Percentiles rank a stretch among this genome's conserved stretches.
These are phyloP conservation scores for Cercophora scortea DNA, from an alignment of 495 filamentous ascomycete genomes.

Conservation along the genomic window DNA sequence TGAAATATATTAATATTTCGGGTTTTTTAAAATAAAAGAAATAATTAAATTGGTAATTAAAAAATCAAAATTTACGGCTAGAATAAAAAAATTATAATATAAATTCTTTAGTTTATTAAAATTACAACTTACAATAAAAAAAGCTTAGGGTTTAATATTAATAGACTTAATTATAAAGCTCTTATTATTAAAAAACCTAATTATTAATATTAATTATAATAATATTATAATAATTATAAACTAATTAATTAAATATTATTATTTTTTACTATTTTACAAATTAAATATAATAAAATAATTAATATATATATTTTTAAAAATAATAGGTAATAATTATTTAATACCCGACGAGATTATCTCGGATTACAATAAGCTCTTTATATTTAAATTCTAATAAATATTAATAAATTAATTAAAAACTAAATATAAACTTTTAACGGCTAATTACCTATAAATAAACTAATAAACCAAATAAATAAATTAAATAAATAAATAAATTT, in stretches of 20 bases:
- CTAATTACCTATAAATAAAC: background rate
- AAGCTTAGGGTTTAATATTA: too few species aligned
- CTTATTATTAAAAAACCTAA: too few species aligned
- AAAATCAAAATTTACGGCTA: background rate
- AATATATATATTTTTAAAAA: background rate
- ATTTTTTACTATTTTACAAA: background rate
- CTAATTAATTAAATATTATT: too few species aligned
- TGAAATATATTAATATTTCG: too few species aligned
- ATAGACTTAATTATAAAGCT: too few species aligned
- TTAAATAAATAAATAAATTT: conserved; percentile 1
- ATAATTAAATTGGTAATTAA: too few species aligned
- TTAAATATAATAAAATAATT: background rate
- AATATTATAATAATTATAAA: too few species aligned
- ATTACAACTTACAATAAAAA: too few species aligned
- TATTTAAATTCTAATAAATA: background rate
- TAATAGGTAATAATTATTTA: background rate
- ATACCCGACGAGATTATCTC: background rate
- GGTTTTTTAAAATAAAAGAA: too few species aligned
- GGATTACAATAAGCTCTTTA: background rate
- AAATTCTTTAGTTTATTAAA: background rate
- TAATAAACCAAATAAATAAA: background rate
- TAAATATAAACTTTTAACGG: background rate
- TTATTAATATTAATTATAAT: too few species aligned
- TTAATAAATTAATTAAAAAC: background rate
- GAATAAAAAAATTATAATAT: background rate